Conservation (phyloP, 2,329 filamentous ascomycete genomes). For the Lasiodiplodia citricola region DNA sequence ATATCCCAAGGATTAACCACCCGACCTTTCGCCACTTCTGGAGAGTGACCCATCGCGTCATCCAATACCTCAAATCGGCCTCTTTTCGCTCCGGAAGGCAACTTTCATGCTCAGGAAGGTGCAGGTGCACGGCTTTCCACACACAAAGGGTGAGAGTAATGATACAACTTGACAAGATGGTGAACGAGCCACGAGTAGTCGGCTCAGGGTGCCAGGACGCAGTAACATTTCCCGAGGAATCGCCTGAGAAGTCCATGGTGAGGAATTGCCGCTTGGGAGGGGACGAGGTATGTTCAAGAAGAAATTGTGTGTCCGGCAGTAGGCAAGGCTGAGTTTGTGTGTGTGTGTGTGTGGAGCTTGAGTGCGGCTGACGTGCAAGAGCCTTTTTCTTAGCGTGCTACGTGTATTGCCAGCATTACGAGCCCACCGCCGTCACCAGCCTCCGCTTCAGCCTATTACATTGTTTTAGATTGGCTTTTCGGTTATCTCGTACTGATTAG, state of each 20-base stretch:
- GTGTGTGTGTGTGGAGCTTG: too few relatives aligned
- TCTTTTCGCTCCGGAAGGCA: neutral
- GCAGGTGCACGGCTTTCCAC: neutral
- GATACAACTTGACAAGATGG: neutral
- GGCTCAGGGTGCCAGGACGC: neutral
- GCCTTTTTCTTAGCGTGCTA: too few relatives aligned
- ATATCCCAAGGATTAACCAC: neutral
- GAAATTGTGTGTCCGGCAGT: too few relatives aligned
- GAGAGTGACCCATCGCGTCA: neutral
- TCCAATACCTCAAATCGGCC: neutral
- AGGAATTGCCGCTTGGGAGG: too few relatives aligned
- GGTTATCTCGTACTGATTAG: too few relatives aligned
- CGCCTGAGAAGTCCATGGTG: neutral
- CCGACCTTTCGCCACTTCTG: neutral
- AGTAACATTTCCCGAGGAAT: neutral
- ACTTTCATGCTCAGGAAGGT: neutral
- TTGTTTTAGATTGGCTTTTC: too few relatives aligned
- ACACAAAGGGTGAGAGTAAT: neutral
- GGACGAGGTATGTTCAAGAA: neutral
- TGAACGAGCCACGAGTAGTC: neutral
- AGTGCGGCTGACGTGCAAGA: too few relatives aligned
- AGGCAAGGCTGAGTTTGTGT: too few relatives aligned
- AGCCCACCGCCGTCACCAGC: too few relatives aligned
- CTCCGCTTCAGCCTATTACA: too few relatives aligned
- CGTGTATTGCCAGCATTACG: too few relatives aligned